These are phyloP conservation scores for Metschnikowia santaceciliae DNA, from an alignment of 805 yeast genomes.

Conservation along the genomic window DNA sequence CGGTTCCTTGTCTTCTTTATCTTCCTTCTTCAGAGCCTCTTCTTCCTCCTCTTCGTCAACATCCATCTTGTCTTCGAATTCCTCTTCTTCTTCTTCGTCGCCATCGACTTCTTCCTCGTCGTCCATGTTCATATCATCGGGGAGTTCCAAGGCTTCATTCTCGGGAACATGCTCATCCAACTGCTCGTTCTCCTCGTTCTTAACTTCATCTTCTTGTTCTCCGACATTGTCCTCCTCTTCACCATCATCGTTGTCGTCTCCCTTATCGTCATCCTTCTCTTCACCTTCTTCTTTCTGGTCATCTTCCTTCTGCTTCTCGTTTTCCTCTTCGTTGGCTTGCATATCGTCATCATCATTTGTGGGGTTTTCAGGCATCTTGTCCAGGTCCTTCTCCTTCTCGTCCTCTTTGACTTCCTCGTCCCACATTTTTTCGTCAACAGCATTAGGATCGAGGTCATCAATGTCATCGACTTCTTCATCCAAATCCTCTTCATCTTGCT, in stretches of 20 bases:
- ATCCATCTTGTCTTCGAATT: constrained; percentile 18
- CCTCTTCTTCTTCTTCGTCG: constrained; percentile 32
- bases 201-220: constrained; percentile 76
- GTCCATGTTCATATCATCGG: constrained; percentile 88
- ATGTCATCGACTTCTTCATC: constrained; percentile 89
- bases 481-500: constrained; percentile 52
- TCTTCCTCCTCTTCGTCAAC: constrained; percentile 13
- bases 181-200: constrained; percentile 63
- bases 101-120: constrained; percentile 56
- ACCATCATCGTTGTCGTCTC: constrained; percentile 46
- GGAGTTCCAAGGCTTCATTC: constrained; percentile 80
- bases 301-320: constrained; percentile 30
- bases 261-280: constrained; percentile 37
- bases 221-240: constrained; percentile 72
- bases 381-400: constrained; percentile 79
- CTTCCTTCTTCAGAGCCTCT: constrained; percentile 22
- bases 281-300: constrained; percentile 22
- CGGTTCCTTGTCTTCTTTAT: constrained; percentile 17
- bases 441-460: constrained; percentile 89
- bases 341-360: constrained; percentile 48
- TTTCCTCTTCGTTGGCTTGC: constrained; percentile 46
- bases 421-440: constrained; percentile 97
- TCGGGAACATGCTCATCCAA: constrained; percentile 76
- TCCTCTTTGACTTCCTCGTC: constrained; percentile 81
- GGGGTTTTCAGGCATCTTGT: constrained; percentile 57